Base-by-base conservation (phyloP, 805 yeast genomes). In the Saccharomyces kudriavzevii region DNA sequence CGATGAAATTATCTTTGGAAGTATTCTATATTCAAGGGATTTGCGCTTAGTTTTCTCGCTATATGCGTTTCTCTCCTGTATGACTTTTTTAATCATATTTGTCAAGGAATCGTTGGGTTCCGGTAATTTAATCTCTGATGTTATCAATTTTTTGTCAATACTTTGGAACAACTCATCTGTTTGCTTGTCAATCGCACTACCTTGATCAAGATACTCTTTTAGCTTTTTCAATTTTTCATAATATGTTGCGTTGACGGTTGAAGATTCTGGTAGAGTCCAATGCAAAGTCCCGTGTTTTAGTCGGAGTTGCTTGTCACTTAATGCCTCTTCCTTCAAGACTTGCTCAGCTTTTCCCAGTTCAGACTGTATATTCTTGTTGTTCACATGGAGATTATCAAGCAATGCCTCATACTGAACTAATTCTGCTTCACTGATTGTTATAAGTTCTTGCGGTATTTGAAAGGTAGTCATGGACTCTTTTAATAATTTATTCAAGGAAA, bases 361-460 rank as follows among this genome's bases (percentile, higher is more conserved):
- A 3, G 69, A 66, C 9, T 67, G 65, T 40, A 81, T 71, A 45
- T 79, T 74, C 1, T 43, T 69, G 60, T 1, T 77, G 65, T 73
- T 70, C 10, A 86, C 71, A 40, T 79, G 81, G 22, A 80, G 80
- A 8, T 81, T 77, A 55, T 83, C 83, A 9, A 77, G 77, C 0
- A 81, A 54, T 1, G 87, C 71, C 1, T 83, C 76, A 6, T 74
- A 74, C 0, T 96, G 94, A 0, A 86, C 63, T 24, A 74, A 75
- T 58, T 70, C 78, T 70, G 66, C 83, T 51, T 74, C 76, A 50
- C 81, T 80, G 0, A 85, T 62, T 0, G 85, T 71, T 51, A 86
- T 90, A 2, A 88, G 66, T 0, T 84, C 71, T 0, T 85, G 82
- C 0, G 89, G 87, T 0, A 87, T 65, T n/a, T 77, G 77, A 40